These are phyloP conservation scores for Phytophthora gonapodyides DNA, from an alignment of 352 stramenopile species.

Conservation along the genomic window DNA sequence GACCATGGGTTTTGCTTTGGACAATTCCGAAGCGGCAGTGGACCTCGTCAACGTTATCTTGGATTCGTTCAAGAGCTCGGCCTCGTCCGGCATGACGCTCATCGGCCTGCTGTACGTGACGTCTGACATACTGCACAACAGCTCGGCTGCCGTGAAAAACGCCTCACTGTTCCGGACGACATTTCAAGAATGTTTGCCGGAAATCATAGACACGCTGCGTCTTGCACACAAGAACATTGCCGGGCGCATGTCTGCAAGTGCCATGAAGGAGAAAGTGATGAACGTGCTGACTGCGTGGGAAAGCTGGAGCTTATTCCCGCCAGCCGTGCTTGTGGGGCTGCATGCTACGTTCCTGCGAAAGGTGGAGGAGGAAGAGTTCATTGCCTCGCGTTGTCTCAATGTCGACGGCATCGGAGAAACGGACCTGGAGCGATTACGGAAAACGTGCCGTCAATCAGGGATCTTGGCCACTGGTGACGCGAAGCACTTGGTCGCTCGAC, in stretches of 20 bases:
- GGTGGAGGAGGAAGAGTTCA: slow-evolving; percentile 62
- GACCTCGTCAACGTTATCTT: slow-evolving; percentile 65
- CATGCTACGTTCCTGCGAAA: slow-evolving; percentile 83
- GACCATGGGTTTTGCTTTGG: slow-evolving; percentile 77
- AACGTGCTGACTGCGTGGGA: slow-evolving; percentile 76
- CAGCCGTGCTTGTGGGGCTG: slow-evolving; percentile 71
- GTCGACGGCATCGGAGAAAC: slow-evolving; percentile 29
- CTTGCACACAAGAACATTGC: slow-evolving; percentile 53
- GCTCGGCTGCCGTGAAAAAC: slow-evolving; percentile 86
- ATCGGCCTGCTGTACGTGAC: slow-evolving; percentile 80
- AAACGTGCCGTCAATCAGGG: slow-evolving; percentile 68
- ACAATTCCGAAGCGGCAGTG: slow-evolving; percentile 78
- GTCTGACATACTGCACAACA: slow-evolving; percentile 92
- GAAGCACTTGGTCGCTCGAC: slow-evolving; percentile 44
- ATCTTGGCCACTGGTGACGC: slow-evolving; percentile 56
- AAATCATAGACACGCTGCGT: slow-evolving; percentile 71
- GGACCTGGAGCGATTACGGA: slow-evolving; percentile 64
- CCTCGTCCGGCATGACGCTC: slow-evolving; percentile 47
- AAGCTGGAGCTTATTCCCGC: slow-evolving; percentile 81
- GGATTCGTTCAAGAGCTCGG: slow-evolving; percentile 46
- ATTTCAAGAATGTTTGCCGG: slow-evolving; percentile 79
- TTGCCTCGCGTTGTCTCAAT: slow-evolving; percentile 13
- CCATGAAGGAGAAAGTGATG: slow-evolving; percentile 85
- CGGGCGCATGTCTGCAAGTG: slow-evolving; percentile 79
- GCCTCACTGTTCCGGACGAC: slow-evolving; percentile 89